These are phyloP conservation scores for Plasmopara viticola DNA, from an alignment of 352 stramenopile species.

Conservation along the genomic window DNA sequence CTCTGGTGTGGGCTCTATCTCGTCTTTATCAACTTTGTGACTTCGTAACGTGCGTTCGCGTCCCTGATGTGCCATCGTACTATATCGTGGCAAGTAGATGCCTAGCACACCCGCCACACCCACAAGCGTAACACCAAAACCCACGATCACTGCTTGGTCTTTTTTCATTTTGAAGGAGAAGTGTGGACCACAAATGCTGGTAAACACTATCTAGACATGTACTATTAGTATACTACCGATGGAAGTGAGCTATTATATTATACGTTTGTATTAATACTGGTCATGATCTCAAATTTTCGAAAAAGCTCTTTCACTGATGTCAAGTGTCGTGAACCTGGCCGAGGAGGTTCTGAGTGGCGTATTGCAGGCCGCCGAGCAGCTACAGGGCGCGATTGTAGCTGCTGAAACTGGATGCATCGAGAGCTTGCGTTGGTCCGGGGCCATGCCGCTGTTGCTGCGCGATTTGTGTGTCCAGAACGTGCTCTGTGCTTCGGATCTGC, in stretches of 20 bases:
- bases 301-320: not conserved
- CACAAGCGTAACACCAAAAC: conserved; percentile 11
- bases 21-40: not conserved
- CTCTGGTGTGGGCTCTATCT: conserved; percentile 10
- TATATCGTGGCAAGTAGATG: conserved; percentile 44
- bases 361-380: conserved; percentile 45
- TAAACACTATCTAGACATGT: no score
- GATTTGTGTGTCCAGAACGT: conserved; percentile 52
- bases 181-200: no score
- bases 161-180: no score
- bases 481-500: conserved; percentile 32
- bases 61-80: conserved; percentile 29
- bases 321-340: conserved; percentile 37
- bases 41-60: conserved; percentile 28
- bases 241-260: no score
- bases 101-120: conserved; percentile 27
- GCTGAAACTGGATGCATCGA: conserved; percentile 56
- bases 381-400: conserved; percentile 40
- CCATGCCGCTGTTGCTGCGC: conserved; percentile 57
- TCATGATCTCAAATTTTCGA: not conserved
- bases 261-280: not conserved
- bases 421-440: conserved; percentile 55
- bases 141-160: no score
- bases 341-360: conserved; percentile 55
- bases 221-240: no score